These are phyloP conservation scores for Kwoniella shivajii DNA, from an alignment of 1,284 basidiomycete species.

Conservation along the genomic window DNA sequence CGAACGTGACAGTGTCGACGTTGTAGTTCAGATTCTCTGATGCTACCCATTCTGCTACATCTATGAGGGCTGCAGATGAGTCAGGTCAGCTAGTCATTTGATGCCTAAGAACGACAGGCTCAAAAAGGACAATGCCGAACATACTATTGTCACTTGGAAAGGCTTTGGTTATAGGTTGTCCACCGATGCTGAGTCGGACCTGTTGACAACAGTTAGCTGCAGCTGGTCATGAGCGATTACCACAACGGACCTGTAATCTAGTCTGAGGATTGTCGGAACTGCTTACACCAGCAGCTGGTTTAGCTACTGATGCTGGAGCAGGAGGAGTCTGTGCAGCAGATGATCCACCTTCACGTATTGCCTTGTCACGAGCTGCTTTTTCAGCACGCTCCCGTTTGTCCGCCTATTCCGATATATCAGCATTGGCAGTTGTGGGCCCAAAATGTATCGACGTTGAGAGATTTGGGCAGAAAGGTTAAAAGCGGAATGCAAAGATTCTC, in stretches of 20 bases:
- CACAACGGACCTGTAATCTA: conserved; percentile 61
- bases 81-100: background rate
- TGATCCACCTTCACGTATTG: conserved; percentile 68
- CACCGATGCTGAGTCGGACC: conserved; percentile 77
- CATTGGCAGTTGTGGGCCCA: no score
- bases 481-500: conserved; percentile 1
- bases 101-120: background rate
- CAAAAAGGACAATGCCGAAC: conserved; percentile 43
- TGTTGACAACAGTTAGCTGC: conserved; percentile 41
- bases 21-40: conserved; percentile 68
- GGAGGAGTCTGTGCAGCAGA: conserved; percentile 43
- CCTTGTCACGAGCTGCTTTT: conserved; percentile 83
- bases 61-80: conserved; percentile 66
- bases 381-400: conserved; percentile 88
- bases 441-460: no score
- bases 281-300: conserved; percentile 57
- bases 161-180: conserved; percentile 75
- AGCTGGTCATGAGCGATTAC: background rate
- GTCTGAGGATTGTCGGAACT: conserved; percentile 79
- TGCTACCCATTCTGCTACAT: conserved; percentile 84
- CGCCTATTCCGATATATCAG: conserved; percentile 52
- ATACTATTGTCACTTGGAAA: conserved; percentile 74
- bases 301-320: conserved; percentile 51
- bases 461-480: background rate
- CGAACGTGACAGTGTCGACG: conserved; percentile 72